Evolutionary conservation across 2,329 filamentous ascomycete genomes (phyloP), one percentile per base, ranked within the genome.

Genomic region (Lachnellula hyalina): DNA sequence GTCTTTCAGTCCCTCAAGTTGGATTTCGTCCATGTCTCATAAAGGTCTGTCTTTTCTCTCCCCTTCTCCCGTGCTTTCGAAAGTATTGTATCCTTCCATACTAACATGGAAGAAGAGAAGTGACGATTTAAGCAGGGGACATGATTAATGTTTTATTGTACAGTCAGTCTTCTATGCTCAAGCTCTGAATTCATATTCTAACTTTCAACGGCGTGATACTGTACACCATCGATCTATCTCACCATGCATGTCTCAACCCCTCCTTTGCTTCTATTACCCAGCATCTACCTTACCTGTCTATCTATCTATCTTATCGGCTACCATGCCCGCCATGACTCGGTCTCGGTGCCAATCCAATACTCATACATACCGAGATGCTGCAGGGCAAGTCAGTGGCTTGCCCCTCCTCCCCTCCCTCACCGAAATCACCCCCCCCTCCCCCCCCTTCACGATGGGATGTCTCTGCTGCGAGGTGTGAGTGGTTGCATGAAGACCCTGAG

Each of bases 111-210:
- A 28, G 28, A 9, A 9, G 2, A 28, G 28, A 28, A 28, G 28
- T 28, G 8, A 28, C 6, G 8, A 28, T 28, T 28, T 9, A 28
- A 28, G 28, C 28, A 28, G 28, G 28, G 25, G 28, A 9, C 28
- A 47, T 9, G 17, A 15, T 44, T 45, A 25, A 23, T 51, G 38
- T 49, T 14, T 41, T 23, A 21, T 21, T n/a, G 7, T 9, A 36
- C 34, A 36, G 34, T 42, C 53, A 9, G 47, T 49, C 49, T 50
- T 44, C 5, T 44, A 23, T 23, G 1, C 1, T 44, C 41, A 12
- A 44, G 36, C 50, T 41, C 44, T 52, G 36, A 52, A 53, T 36
- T 53, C 25, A 48, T 42, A 9, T 50, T 50, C 49, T 53, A 48
- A 21, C 49, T 48, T n/a, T 15, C 21, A 17, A 25, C 47, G 17